These are phyloP conservation scores for Eucalyptus sideroxylon DNA, from an alignment of 345 rosid genomes.

Conservation along the genomic window DNA sequence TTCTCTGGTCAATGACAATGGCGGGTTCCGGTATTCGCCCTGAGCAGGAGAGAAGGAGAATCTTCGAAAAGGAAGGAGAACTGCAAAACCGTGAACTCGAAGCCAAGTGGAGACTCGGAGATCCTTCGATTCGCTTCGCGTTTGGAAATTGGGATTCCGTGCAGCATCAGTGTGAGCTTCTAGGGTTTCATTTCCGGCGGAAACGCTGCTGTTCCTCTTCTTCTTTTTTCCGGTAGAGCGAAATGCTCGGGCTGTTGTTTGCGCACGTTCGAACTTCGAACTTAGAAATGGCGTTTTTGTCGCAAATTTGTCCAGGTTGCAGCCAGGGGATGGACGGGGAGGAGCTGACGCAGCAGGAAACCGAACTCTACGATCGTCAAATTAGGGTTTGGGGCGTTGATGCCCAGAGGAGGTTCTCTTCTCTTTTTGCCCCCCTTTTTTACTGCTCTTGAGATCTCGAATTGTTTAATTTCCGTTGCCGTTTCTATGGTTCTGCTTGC, in stretches of 20 bases:
- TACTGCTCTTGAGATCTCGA: not conserved
- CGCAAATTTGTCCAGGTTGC: not conserved
- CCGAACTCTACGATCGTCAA: conserved; percentile 88
- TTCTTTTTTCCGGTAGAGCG: not conserved
- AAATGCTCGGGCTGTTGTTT: not conserved
- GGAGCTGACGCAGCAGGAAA: conserved; percentile 93
- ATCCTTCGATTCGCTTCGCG: not conserved
- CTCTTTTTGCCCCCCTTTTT: not conserved
- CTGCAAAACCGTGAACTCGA: not conserved
- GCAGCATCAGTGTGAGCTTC: not conserved
- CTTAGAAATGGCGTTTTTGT: not conserved
- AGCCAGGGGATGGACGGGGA: conserved; percentile 59
- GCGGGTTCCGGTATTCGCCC: not conserved
- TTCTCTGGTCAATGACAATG: not conserved
- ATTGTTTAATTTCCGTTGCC: not conserved
- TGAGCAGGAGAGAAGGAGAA: not conserved
- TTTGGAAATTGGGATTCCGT: not conserved
- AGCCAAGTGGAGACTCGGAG: not conserved
- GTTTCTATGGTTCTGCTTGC: not conserved
- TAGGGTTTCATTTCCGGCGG: not conserved
- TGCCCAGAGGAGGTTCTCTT: conserved; percentile 75
- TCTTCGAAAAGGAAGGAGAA: not conserved
- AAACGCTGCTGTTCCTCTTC: not conserved
- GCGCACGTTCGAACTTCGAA: not conserved
- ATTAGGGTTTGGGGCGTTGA: conserved; percentile 99